Percentiles rank a stretch among this genome's conserved stretches.
phyloP scores from a whole-genome alignment of 139 green algal genomes.

The Picocystis salinarum region DNA sequence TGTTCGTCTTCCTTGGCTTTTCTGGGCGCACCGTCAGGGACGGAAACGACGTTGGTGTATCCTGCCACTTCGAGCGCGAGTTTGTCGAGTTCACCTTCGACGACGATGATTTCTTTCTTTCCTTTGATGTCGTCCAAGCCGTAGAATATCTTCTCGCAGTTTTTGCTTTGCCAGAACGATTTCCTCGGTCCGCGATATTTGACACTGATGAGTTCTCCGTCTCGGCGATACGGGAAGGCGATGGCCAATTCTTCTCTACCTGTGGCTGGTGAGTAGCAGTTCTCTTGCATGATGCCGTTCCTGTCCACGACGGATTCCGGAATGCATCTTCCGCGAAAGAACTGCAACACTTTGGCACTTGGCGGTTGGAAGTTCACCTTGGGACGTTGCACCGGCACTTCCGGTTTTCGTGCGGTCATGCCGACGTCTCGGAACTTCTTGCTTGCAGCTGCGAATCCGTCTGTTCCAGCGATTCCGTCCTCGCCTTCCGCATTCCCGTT shows the following conservation, averaged over 20 bases:
- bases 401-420: not conserved
- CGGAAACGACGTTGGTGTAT: slow-evolving; percentile 45
- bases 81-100: slow-evolving; percentile 89
- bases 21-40: slow-evolving; percentile 33
- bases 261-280: slow-evolving; percentile 5
- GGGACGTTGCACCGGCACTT: not conserved
- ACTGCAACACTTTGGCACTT: slow-evolving; percentile 13
- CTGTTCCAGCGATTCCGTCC: not conserved
- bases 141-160: slow-evolving; percentile 63
- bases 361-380: not conserved
- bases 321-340: slow-evolving; percentile 35
- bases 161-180: slow-evolving; percentile 44
- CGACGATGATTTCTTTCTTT: slow-evolving; percentile 36
- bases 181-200: slow-evolving; percentile 69
- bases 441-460: not conserved
- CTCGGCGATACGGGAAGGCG: slow-evolving; percentile 60
- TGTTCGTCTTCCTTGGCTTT: slow-evolving; percentile 32
- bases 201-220: slow-evolving; percentile 56
- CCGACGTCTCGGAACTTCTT: not conserved
- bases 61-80: slow-evolving; percentile 55
- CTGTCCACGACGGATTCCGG: not conserved
- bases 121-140: slow-evolving; percentile 60
- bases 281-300: slow-evolving; percentile 28
- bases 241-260: slow-evolving; percentile 13
- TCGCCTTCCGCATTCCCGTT: not conserved